Evolutionary conservation across 352 stramenopile genomes (phyloP), one percentile per base, ranked within the genome.

Genomic region (Phytopythium cucurbitacearum): DNA sequence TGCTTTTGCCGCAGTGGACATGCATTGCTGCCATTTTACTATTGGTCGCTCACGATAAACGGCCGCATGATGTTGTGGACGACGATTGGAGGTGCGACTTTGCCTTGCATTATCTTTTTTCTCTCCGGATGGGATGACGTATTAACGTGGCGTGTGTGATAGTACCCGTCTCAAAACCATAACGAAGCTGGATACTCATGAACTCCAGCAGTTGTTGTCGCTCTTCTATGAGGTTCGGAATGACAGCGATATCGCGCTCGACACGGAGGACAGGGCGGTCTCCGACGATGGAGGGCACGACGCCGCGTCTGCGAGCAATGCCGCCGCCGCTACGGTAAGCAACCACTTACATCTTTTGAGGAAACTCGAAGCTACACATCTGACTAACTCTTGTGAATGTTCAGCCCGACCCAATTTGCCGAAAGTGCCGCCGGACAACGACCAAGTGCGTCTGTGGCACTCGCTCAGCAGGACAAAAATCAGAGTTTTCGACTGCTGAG

Each of bases 211-310:
- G 59, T 45, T 94, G 3, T 56, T 94, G 2, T 50, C 56, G 6
- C 52, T 92, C 5, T 94, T 94, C 41, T 91, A 85, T 49, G 58
- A 77, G 0, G 37, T 89, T 36, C 73, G 73, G 21, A 68, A 76
- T 21, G 73, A 91, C 42, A 73, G 64, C 45, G 66, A 81, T 16
- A 67, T 92, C 40, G 65, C 63, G 15, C 69, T 91, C 28, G 81
- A 94, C 13, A 75, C 61, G 16, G 78, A 89, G 53, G 52, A 76
- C 10, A 59, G 64, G 7, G 48, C 69, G 35, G 48, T 67, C 33
- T 32, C 53, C 7, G 50, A 67, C 40, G 65, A 57, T 16, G 47
- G 70, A 15, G 51, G 11, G n/a, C 46, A 52, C 12, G 60, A 50
- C 35, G 13, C 10, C 11, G 37, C 57, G 12, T 41, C 64, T 4